Percentiles rank a stretch among this genome's conserved stretches.
Evolutionary conservation across 176 grass and related monocot genomes (phyloP).

Genomic region (Saccharum spontaneum): DNA sequence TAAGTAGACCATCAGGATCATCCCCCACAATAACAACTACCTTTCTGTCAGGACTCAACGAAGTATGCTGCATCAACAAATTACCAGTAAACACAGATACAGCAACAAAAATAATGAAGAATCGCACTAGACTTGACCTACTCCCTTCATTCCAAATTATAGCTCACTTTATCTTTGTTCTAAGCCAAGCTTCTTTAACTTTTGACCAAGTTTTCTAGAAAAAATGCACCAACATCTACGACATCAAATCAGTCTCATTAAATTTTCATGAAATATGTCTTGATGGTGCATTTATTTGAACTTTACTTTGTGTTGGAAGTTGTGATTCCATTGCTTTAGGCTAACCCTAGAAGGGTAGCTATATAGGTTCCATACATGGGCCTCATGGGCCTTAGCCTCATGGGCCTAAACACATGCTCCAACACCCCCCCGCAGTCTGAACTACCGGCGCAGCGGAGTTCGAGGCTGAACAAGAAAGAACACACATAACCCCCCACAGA

Average conservation of each 20-base stretch:
- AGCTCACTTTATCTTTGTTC: not conserved
- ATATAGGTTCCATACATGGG: too few species aligned
- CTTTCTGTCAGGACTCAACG: conserved; percentile 91
- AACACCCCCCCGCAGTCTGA: too few species aligned
- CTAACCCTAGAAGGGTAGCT: too few species aligned
- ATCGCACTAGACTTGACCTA: not conserved
- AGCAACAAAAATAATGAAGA: not conserved
- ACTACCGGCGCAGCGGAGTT: too few species aligned
- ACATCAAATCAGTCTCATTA: not conserved
- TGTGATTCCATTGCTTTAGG: too few species aligned
- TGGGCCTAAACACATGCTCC: too few species aligned
- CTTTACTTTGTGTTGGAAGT: too few species aligned
- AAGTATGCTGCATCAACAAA: conserved; percentile 82
- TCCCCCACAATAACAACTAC: conserved; percentile 85
- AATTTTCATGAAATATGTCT: not conserved
- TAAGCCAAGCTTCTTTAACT: not conserved
- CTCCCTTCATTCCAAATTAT: not conserved
- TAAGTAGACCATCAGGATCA: conserved; percentile 69
- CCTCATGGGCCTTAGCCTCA: too few species aligned
- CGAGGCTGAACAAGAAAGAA: too few species aligned
- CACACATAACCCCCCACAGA: too few species aligned
- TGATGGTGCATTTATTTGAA: not conserved
- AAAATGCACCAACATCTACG: not conserved
- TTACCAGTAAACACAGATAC: conserved; percentile 11
- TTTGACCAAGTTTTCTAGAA: not conserved